Conservation (phyloP, 495 filamentous ascomycete species). For the Lophiotrema nucula region DNA sequence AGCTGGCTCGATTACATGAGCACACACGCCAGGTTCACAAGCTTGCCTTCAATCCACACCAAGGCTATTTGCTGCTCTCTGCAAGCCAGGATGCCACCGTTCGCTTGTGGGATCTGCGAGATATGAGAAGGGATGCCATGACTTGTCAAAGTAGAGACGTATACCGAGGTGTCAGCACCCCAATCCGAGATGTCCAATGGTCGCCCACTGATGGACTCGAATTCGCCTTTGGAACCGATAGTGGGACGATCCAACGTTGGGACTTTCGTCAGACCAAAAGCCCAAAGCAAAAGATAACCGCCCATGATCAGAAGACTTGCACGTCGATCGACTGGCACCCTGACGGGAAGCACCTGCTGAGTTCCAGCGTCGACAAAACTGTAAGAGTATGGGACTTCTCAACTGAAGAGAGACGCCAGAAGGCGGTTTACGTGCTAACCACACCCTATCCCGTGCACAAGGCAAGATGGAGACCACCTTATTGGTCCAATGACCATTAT, state of each 20-base stretch:
- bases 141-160: constrained; percentile 52
- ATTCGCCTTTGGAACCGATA: constrained; percentile 89
- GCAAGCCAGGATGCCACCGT: constrained; percentile 91
- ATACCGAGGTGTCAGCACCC: constrained; percentile 68
- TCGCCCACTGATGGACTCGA: constrained; percentile 77
- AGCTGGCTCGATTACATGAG: constrained; percentile 75
- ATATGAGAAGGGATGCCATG: constrained; percentile 51
- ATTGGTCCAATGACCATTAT: constrained; percentile 65
- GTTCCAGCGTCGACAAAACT: constrained; percentile 76
- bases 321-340: constrained; percentile 92
- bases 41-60: constrained; percentile 84
- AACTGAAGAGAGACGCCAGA: constrained; percentile 72
- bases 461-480: constrained; percentile 83
- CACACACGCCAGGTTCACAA: constrained; percentile 90
- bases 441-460: constrained; percentile 68
- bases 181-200: constrained; percentile 85
- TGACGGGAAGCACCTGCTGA: constrained; percentile 85
- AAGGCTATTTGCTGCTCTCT: constrained; percentile 73
- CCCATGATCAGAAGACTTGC: constrained; percentile 72
- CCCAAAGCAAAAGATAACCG: constrained; percentile 71
- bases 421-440: constrained; percentile 61
- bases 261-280: constrained; percentile 60
- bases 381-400: constrained; percentile 93
- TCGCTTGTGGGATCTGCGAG: constrained; percentile 73
- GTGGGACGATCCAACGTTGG: constrained; percentile 72